Percentiles rank a stretch among this genome's conserved stretches.
phyloP scores from a whole-genome alignment of 768 basidiomycete species.

The Hericium rajendrae region DNA sequence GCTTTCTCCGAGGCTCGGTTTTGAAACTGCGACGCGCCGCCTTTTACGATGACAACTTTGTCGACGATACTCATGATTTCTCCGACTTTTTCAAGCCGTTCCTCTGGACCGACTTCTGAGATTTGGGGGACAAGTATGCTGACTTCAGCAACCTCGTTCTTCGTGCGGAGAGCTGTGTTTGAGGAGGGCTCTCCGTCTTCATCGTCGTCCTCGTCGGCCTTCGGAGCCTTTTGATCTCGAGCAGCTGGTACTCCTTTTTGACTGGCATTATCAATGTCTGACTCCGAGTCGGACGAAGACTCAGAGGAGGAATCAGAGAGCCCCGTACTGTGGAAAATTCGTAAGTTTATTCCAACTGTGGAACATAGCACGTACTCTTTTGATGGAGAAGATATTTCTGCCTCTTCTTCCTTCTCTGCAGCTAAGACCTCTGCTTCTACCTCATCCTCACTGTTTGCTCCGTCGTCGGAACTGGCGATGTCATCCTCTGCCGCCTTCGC shows the following conservation, averaged over 20 bases:
- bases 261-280: constrained; percentile 18
- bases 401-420: neutral
- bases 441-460: constrained; percentile 57
- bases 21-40: constrained; percentile 33
- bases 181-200: constrained; percentile 47
- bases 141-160: constrained; percentile 57
- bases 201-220: constrained; percentile 30
- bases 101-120: constrained; percentile 51
- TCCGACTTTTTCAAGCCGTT: constrained; percentile 65
- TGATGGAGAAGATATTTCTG: neutral
- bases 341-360: no score
- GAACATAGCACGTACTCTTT: constrained; percentile 1
- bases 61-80: constrained; percentile 69
- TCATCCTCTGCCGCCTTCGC: constrained; percentile 28
- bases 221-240: neutral
- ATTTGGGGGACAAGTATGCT: constrained; percentile 55
- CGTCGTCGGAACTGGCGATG: constrained; percentile 42
- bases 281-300: constrained; percentile 27
- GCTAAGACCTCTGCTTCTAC: constrained; percentile 54
- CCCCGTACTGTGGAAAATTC: neutral
- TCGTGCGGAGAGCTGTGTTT: constrained; percentile 41
- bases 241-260: neutral
- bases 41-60: constrained; percentile 65
- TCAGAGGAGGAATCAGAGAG: constrained; percentile 26
- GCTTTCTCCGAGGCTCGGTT: constrained; percentile 48